Percentiles rank a stretch among this genome's conserved stretches.
These are phyloP conservation scores for Neonectria sp. DNA, from an alignment of 2,329 filamentous ascomycete species.

Conservation along the genomic window DNA sequence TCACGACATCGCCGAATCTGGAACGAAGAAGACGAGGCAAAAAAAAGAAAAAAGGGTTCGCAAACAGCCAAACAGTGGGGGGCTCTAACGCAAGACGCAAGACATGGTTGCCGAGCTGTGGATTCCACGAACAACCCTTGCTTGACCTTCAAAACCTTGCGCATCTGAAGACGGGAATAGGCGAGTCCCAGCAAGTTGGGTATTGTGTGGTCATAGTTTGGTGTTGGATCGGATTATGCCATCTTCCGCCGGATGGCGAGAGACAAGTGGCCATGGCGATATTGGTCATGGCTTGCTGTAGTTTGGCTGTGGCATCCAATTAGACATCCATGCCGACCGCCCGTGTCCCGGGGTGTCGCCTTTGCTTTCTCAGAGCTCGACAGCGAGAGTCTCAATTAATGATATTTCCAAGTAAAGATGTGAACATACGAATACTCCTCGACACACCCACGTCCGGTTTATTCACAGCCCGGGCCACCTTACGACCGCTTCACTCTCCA, in stretches of 20 bases:
- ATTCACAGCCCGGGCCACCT: not conserved
- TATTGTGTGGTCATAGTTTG: conserved; percentile 27
- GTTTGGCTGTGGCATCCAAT: conserved; percentile 27
- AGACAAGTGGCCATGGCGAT: conserved; percentile 23
- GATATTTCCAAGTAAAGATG: not conserved
- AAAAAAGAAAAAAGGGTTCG: conserved; percentile 22
- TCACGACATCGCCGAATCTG: conserved; percentile 44
- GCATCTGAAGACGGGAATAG: not conserved
- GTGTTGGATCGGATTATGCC: conserved; percentile 36
- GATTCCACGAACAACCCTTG: not conserved
- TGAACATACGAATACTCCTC: not conserved
- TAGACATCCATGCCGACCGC: conserved; percentile 20
- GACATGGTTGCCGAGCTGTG: conserved; percentile 6
- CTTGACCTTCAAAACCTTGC: not conserved
- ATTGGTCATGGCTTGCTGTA: conserved; percentile 27
- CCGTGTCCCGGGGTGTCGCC: not conserved
- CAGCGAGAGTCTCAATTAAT: not conserved
- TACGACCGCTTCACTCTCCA: not conserved
- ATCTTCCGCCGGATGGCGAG: conserved; percentile 39
- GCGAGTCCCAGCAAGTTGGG: conserved; percentile 2
- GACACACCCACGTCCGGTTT: not conserved
- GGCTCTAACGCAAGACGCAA: conserved; percentile 6
- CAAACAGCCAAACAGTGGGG: conserved; percentile 41
- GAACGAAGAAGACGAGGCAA: not conserved
- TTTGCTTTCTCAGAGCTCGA: conserved; percentile 1